Base-by-base conservation (phyloP, 257 asterid species). In the Paulownia fortunei region DNA sequence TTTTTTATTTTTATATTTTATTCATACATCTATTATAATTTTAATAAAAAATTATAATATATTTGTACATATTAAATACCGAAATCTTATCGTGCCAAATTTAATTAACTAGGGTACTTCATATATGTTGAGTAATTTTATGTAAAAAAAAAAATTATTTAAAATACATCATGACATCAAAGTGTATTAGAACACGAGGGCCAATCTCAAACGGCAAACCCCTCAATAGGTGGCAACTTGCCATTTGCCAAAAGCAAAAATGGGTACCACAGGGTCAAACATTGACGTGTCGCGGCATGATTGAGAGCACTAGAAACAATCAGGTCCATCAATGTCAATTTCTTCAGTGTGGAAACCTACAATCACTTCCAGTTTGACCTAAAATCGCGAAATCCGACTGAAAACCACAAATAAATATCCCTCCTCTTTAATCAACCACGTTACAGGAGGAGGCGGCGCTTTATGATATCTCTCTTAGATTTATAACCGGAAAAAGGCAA, bases 311-410 rank as follows among this genome's bases (percentile, higher is more conserved):
- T 2, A 8, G 47, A n/a, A 21, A 73, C 7, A 1, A 3, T 10
- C n/a, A 26, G 59, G 26, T 36, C 26, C 62, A 77, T 52, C 39
- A 56, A 56, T 52, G 52, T 41, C 64, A 55, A 52, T 19, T 41
- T 23, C 68, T 61, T 23, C 63, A 3, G 68, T 68, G 73, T 9
- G 9, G 19, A 18, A 52, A 7, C 72, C 80, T 80, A 42, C 82
- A 76, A 16, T 76, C 73, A 2, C 9, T 16, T 73, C 70, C 84
- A 44, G 51, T 80, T 77, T 23, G 78, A 77, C 54, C 79, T 74
- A 44, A 68, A 70, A 27, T 65, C 84, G 80, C 49, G 3, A 36
- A 54, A 63, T 5, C 73, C 6, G 46, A 0, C 21, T 1, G 69
- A n/a, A 41, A 34, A 8, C n/a, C 39, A 37, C 44, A 9, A 10